Conservation (phyloP, 306 rosid genomes). For the Biancaea sappan region DNA sequence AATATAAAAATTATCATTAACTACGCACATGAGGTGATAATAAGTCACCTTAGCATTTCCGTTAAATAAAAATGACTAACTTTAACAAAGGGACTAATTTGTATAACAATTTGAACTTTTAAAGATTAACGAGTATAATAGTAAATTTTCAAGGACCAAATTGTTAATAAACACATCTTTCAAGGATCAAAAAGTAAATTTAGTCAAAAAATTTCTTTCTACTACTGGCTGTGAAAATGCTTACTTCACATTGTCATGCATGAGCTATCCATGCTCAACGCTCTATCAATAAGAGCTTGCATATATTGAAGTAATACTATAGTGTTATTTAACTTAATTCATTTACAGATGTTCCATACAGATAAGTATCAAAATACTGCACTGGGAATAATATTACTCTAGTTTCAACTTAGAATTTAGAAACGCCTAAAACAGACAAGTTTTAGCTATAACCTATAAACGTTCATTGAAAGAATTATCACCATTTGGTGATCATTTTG, state of each 20-base stretch:
- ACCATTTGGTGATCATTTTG: not conserved
- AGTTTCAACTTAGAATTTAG: not conserved
- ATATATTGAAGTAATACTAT: not conserved
- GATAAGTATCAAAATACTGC: not conserved
- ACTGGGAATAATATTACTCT: not conserved
- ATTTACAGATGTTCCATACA: not conserved
- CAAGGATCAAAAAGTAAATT: too few relatives aligned
- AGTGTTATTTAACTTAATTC: not conserved
- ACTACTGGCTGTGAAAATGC: too few relatives aligned
- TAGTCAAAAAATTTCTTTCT: too few relatives aligned
- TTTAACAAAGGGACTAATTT: too few relatives aligned
- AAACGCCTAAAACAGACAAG: not conserved
- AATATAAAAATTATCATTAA: too few relatives aligned
- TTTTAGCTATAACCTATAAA: not conserved
- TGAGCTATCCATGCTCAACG: not conserved
- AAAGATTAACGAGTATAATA: too few relatives aligned
- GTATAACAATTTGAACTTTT: too few relatives aligned
- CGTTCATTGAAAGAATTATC: not conserved
- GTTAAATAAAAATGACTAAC: too few relatives aligned
- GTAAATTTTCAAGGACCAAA: too few relatives aligned
- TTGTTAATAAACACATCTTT: too few relatives aligned
- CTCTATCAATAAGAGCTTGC: not conserved
- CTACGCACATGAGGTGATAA: too few relatives aligned
- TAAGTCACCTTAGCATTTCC: too few relatives aligned
- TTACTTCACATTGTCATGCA: not conserved